A percentile compares a stretch with the other conserved stretches of the same genome.
Evolutionary conservation across 495 filamentous ascomycete species (phyloP).

Genomic region (Penicillium malachiteum): DNA sequence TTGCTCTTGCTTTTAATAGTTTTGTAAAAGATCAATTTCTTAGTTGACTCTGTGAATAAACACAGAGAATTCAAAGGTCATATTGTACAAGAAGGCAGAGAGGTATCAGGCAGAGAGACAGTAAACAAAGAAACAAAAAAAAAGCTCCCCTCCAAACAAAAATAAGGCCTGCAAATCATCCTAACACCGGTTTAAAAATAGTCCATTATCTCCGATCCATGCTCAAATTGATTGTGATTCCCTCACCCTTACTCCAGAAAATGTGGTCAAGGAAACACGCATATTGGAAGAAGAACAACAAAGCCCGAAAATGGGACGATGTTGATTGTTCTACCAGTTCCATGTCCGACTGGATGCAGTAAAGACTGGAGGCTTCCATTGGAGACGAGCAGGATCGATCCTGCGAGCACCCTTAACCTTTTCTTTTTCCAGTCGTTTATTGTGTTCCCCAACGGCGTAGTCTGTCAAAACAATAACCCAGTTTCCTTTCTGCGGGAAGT

Average conservation of each 20-base stretch:
- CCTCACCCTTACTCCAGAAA: background rate
- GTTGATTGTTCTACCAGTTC: conserved; percentile 68
- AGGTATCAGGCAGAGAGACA: conserved; percentile 8
- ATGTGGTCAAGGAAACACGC: background rate
- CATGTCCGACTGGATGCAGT: conserved; percentile 85
- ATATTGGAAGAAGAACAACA: background rate
- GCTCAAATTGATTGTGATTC: background rate
- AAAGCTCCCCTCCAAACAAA: background rate
- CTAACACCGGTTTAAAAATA: conserved; percentile 10
- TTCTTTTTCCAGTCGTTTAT: conserved; percentile 71
- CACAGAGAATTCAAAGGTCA: background rate
- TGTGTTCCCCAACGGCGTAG: conserved; percentile 73
- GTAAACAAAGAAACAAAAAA: background rate
- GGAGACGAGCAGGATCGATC: conserved; percentile 74
- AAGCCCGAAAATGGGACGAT: background rate
- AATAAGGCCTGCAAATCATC: conserved; percentile 1
- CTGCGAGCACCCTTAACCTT: conserved; percentile 70
- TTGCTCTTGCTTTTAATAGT: background rate
- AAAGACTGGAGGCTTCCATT: conserved; percentile 97
- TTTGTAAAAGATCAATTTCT: background rate
- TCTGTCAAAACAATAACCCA: conserved; percentile 87
- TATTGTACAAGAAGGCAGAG: background rate
- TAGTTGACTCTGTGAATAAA: background rate
- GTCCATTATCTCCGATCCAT: background rate
- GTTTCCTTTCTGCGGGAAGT: conserved; percentile 66